Percentiles rank a stretch among this genome's conserved stretches.
These are phyloP conservation scores for Globisporangium cederbergense DNA, from an alignment of 352 stramenopile genomes.

Conservation along the genomic window DNA sequence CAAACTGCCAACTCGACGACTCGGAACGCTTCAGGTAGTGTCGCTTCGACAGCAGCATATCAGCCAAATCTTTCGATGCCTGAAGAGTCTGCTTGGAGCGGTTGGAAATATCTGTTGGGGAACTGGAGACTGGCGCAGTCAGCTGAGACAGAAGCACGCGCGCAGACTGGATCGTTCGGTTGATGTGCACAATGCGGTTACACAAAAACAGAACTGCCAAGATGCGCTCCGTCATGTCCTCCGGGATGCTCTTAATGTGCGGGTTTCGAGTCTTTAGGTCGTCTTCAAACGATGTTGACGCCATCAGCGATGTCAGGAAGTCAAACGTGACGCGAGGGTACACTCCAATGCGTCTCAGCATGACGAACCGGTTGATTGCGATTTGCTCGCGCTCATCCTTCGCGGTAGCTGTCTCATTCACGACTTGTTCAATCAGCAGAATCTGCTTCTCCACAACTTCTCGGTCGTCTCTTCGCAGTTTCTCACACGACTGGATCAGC, in stretches of 20 bases:
- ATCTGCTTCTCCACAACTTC: constrained; percentile 52
- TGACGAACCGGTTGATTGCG: constrained; percentile 48
- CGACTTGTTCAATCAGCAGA: constrained; percentile 34
- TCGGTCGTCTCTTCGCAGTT: constrained; percentile 51
- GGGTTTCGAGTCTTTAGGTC: constrained; percentile 70
- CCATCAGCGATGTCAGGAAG: constrained; percentile 72
- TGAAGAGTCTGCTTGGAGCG: constrained; percentile 70
- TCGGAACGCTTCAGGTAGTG: constrained; percentile 51
- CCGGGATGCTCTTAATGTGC: constrained; percentile 34
- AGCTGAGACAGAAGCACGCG: constrained; percentile 28
- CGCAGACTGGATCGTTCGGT: constrained; percentile 62
- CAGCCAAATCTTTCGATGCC: constrained; percentile 76
- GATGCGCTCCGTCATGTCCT: constrained; percentile 43
- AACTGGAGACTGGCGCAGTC: constrained; percentile 2
- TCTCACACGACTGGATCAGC: constrained; percentile 50
- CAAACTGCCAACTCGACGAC: constrained; percentile 78
- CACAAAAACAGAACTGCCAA: constrained; percentile 66
- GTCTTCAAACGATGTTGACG: constrained; percentile 51
- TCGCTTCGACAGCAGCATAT: constrained; percentile 69
- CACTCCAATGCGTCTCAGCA: constrained; percentile 51
- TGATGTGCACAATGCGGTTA: constrained; percentile 84
- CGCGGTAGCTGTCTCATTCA: constrained; percentile 44
- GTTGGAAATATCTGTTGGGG: constrained; percentile 14
- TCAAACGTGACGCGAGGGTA: constrained; percentile 72
- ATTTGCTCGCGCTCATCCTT: constrained; percentile 10